These are phyloP conservation scores for Boletus reticulatus DNA, from an alignment of 768 basidiomycete species.

Conservation along the genomic window DNA sequence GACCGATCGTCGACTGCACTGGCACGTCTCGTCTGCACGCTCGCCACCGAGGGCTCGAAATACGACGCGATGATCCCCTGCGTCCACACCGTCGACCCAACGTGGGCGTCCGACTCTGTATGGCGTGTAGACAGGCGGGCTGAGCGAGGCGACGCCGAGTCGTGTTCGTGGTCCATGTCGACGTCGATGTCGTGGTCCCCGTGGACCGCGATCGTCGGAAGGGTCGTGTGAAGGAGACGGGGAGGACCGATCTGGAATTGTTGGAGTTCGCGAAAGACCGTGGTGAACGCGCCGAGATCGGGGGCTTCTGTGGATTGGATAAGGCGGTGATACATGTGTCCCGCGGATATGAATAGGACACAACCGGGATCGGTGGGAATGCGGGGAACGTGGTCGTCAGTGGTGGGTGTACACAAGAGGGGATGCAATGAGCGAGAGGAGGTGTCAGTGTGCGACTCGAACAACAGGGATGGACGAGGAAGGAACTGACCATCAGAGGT, in stretches of 20 bases:
- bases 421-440: too few relatives aligned
- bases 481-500: slow-evolving; percentile 47
- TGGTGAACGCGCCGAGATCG: slow-evolving; percentile 69
- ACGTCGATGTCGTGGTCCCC: slow-evolving; percentile 14
- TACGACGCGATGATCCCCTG: slow-evolving; percentile 59
- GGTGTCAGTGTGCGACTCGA: too few relatives aligned
- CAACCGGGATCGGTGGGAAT: not conserved
- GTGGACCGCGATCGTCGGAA: slow-evolving; percentile 10
- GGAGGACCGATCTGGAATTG: slow-evolving; percentile 50
- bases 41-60: slow-evolving; percentile 38
- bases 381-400: not conserved
- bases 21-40: slow-evolving; percentile 14
- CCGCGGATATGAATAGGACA: slow-evolving; percentile 10
- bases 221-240: slow-evolving; percentile 21
- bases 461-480: too few relatives aligned
- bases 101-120: slow-evolving; percentile 39
- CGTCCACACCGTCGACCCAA: slow-evolving; percentile 65
- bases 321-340: not conserved
- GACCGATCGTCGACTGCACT: slow-evolving; percentile 30
- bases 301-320: slow-evolving; percentile 48
- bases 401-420: not conserved
- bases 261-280: slow-evolving; percentile 65
- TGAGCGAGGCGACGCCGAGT: slow-evolving; percentile 29
- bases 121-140: slow-evolving; percentile 21
- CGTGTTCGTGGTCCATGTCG: slow-evolving; percentile 20